Base-by-base conservation (phyloP, 2,329 filamentous ascomycete species). In the Colletotrichum tropicicola region DNA sequence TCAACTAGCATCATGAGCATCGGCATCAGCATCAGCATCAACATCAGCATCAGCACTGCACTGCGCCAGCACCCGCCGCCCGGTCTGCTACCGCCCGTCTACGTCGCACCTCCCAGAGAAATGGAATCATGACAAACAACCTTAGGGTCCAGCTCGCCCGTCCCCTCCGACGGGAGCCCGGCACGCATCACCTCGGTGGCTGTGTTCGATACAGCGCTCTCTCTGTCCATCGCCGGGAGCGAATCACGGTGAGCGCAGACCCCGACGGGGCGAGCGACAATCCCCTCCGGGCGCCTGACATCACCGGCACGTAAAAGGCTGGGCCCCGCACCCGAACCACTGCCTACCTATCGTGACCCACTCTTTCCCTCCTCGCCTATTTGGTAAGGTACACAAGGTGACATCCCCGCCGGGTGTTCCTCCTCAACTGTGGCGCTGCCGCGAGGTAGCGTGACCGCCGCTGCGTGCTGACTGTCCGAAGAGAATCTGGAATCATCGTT, bases 251-350 rank as follows among this genome's bases (percentile, higher is more conserved):
- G 39, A 39, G 25, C 27, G 52, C 35, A 57, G 32, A 12, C n/a
- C 37, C 21, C n/a, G 51, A 45, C 23, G 23, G 51, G 51, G 37
- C n/a, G 19, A 28, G 37, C 52, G 28, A 12, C 39, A 12, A 25
- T n/a, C 19, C 21, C 41, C 28, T 25, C 19, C 41, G 41, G 56
- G 21, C 44, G 51, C 57, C 62, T 65, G 49, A 65, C 62, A 65
- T 65, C 62, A 62, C 57, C 49, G 10, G 43, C 27, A 39, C 19
- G 39, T n/a, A 32, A 17, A 37, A 56, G 55, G 48, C 51, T 62
- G 61, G 62, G 56, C 56, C 27, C 30, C 41, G 23, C 19, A 39
- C 28, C 19, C 21, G 15, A 12, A 32, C 56, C 41, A 39, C 39
- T 19, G n/a, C n/a, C n/a, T n/a, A n/a, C n/a, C n/a, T n/a, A n/a